Evolutionary conservation across 1,284 basidiomycete genomes (phyloP), one percentile per base, ranked within the genome.

Genomic region (Inonotus obliquus): DNA sequence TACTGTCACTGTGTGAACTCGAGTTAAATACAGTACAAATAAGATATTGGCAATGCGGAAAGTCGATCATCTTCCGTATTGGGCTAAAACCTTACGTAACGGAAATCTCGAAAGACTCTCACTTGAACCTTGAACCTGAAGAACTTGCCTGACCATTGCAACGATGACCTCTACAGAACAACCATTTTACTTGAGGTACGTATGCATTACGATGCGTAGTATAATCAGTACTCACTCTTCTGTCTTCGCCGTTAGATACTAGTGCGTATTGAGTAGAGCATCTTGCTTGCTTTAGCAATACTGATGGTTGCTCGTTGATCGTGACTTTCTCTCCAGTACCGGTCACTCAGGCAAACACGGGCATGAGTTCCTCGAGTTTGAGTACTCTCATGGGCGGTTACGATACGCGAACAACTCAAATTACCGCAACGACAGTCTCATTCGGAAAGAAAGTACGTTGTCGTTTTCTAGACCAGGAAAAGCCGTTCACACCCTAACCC

Each of bases 331-430:
- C n/a, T 23, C 29, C 72, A 95, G 93, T 76, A 94, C 93, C 49
- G 95, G 95, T 25, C 95, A 97, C 75, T 93, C 92, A 68, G 95
- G 95, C 63, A 94, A 94, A 74, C 94, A 97, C 70, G 95, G 95
- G 19, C 95, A 97, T 77, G 95, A 97, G 74, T 99, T 99, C 73
- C 83, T 99, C 54, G 97, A 99, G 75, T 99, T 98, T 71, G 96
- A 99, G 77, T 98, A 98, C 78, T 91, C 92, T 11, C 91, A 96
- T 75, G 97, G 96, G 7, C 87, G 96, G 62, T 82, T 99, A 66
- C 86, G 96, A 68, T 99, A 99, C 74, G 96, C 97, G 65, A 98
- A 99, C 82, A 99, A 99, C 82, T 98, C 95, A 21, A 99, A 99
- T 77, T 99, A 99, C 78, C 81, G 96, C 53, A 98, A 98, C 70